These are phyloP conservation scores for Talaromyces trachyspermus DNA, from an alignment of 495 filamentous ascomycete genomes.

Conservation along the genomic window DNA sequence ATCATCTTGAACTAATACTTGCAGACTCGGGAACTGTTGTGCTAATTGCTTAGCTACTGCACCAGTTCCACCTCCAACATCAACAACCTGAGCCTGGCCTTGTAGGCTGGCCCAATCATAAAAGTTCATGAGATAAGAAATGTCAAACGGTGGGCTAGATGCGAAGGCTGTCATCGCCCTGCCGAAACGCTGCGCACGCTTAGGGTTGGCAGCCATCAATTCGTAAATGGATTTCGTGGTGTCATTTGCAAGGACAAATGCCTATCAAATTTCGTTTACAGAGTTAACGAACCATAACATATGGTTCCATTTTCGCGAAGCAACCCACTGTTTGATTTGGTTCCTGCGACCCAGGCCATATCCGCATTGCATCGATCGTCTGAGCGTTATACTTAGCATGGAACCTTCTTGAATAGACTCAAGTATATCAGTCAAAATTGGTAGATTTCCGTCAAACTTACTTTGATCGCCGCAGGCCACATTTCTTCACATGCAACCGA, in stretches of 20 bases:
- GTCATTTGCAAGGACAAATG: constrained; percentile 13
- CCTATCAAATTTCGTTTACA: too few species aligned
- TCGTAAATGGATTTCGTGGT: constrained; percentile 11
- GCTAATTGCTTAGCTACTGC: constrained; percentile 39
- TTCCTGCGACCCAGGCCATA: constrained; percentile 8
- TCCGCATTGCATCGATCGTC: constrained; percentile 3
- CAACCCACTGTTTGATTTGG: constrained; percentile 8
- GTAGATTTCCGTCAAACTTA: constrained; percentile 1
- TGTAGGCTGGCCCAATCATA: constrained; percentile 36
- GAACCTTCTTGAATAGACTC: too few species aligned
- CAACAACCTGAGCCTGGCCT: constrained; percentile 27
- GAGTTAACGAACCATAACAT: too few species aligned
- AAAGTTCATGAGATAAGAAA: constrained; percentile 29
- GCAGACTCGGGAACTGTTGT: constrained; percentile 22
- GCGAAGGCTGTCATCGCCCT: constrained; percentile 43
- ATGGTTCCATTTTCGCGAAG: too few species aligned
- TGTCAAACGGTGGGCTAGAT: constrained; percentile 39
- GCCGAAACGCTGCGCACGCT: constrained; percentile 40
- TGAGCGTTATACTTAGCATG: constrained; percentile 8
- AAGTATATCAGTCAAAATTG: too few species aligned
- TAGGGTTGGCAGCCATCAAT: constrained; percentile 14
- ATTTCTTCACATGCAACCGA: constrained; percentile 41
- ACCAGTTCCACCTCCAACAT: constrained; percentile 48
- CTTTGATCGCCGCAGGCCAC: not conserved
- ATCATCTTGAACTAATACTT: constrained; percentile 51